Evolutionary conservation across 164 flowering plant genomes (phyloP), one percentile per base, ranked within the genome.

Genomic region (Stephania cephalantha): DNA sequence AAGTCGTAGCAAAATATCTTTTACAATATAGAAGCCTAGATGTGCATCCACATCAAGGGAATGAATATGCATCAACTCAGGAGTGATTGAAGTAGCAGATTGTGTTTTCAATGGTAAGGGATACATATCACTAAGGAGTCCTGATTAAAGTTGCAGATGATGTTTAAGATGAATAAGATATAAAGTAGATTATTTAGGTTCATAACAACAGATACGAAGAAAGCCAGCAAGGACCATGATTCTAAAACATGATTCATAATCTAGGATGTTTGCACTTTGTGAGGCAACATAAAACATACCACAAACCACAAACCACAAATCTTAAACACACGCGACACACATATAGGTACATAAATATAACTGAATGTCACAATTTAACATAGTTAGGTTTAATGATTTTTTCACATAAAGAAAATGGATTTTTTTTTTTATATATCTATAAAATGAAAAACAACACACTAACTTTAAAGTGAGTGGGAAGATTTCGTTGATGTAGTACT

Each of bases 401-500:
- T 35, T 35, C 42, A 35, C 42, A 35, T 35, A 35, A 35, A 35
- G 42, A 35, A 35, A 35, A 35, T 35, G 42, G 42, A 35, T 35
- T 35, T 35, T 35, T 35, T 35, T 35, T 35, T 35, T 25, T 25
- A 25, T 25, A 25, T 35, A 35, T 35, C 42, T 35, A 35, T 35
- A 4, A 35, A 35, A 35, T 35, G 42, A 35, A 35, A 35, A 35
- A 35, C 42, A 35, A 35, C 2, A 35, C 42, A 35, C 42, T 35
- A 17, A 61, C 68, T 46, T 61, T 72, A 15, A 53, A 64, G 42
- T 75, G 53, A 55, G 22, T 44, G 12, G 44, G 64, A 75, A 58
- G 13, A 42, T 44, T 58, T 42, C 48, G 63, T 52, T 9, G 50
- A 48, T 15, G 20, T 66, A 73, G 18, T 71, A 73, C 98, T 89